Base-by-base conservation (phyloP, 176 grass and related monocot species). In the Calamus simplicifolius region DNA sequence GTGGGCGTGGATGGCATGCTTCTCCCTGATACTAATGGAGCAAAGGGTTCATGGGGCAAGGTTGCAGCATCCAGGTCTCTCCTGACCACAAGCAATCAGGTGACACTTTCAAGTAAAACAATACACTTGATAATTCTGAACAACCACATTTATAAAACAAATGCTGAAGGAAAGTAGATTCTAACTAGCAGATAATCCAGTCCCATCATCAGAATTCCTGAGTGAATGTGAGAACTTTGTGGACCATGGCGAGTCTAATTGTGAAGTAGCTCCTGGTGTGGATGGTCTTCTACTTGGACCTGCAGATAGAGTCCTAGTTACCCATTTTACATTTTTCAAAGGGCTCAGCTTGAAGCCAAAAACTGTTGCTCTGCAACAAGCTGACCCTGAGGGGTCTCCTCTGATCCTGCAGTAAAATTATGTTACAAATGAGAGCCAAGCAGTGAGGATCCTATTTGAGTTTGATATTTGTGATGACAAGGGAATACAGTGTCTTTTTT, bases 381-480 rank as follows among this genome's bases (percentile, higher is more conserved):
- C 63, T 75, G 72, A 2, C 54, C 72, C 25, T 75, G 72, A 12
- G 52, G 31, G 52, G 31, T n/a, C 29, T 71, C 69, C 29, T 71
- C 57, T 61, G 69, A 21, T 71, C 69, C 69, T 71, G 69, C 18
- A 52, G 27, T 43, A 70, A 16, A 17, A 51, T 16, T 28, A 19
- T 59, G 51, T 73, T 51, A 73, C 29, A 73, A 73, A 73, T 16
- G 63, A 51, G 70, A n/a, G 8, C 59, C 70, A 52, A 30, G 63
- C 19, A 58, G 63, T 15, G 63, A 58, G 12, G 35, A 64, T 62
- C 19, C 48, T 73, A 49, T 2, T 21, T 27, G 5, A 50, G 56
- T 19, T 63, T 50, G 4, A 35, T 60, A 25, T 57, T 59, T 21
- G 61, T 73, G 3, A 73, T 60, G 38, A 62, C 21, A 63, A 35